Percentiles rank a stretch among this genome's conserved stretches.
Evolutionary conservation across 2,329 filamentous ascomycete genomes (phyloP).

Genomic region (Ophiostoma ips): DNA sequence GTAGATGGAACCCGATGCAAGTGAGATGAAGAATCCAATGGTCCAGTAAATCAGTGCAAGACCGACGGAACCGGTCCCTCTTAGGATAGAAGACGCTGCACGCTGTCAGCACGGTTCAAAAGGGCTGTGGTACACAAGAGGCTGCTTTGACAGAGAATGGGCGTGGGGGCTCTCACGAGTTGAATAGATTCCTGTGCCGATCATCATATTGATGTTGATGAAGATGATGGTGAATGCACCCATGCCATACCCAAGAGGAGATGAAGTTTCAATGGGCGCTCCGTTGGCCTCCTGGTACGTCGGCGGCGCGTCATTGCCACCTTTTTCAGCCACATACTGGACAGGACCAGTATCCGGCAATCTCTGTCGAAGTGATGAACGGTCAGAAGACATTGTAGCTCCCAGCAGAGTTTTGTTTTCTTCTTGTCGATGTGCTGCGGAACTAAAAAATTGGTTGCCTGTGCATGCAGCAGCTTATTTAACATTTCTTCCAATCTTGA

Average conservation of each 20-base stretch:
- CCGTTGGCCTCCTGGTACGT: conserved; percentile 41
- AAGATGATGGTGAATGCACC: conserved; percentile 41
- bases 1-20: conserved; percentile 42
- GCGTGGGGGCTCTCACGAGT: conserved; percentile 34
- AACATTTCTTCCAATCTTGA: too few species aligned
- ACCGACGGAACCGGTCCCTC: conserved; percentile 46
- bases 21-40: conserved; percentile 45
- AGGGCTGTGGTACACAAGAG: background rate
- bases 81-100: conserved; percentile 42
- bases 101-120: background rate
- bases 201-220: conserved; percentile 47
- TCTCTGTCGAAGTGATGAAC: background rate
- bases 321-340: conserved; percentile 8
- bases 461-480: background rate
- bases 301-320: conserved; percentile 14
- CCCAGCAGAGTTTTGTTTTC: background rate
- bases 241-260: conserved; percentile 47
- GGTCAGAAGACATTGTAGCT: background rate
- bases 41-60: conserved; percentile 50
- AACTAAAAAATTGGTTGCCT: background rate
- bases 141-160: background rate
- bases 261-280: conserved; percentile 44
- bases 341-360: background rate
- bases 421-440: background rate
- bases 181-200: conserved; percentile 48